Conservation (phyloP, 2,329 filamentous ascomycete species). For the Fusarium sororula region DNA sequence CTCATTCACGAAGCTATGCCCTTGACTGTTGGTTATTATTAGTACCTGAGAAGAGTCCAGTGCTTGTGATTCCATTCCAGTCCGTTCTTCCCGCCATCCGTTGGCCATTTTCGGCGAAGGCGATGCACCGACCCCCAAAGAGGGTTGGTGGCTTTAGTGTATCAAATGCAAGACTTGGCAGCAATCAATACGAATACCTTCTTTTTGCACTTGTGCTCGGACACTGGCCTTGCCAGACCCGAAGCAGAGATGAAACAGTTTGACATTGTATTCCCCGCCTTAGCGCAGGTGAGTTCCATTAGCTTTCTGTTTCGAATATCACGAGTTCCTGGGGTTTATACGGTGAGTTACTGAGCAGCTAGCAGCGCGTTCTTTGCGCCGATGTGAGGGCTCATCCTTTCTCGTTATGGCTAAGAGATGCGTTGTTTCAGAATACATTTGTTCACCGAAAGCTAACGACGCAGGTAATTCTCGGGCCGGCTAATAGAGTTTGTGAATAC, state of each 20-base stretch:
- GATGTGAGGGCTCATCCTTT: background rate
- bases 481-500: background rate
- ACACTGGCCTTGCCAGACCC: slow-evolving; percentile 21
- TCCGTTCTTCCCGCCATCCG: slow-evolving; percentile 30
- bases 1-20: background rate
- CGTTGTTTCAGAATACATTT: slow-evolving; percentile 5
- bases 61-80: slow-evolving; percentile 27
- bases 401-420: background rate
- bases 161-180: slow-evolving; percentile 31
- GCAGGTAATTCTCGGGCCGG: background rate
- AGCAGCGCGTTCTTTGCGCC: slow-evolving; percentile 23
- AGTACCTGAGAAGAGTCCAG: background rate
- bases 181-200: slow-evolving; percentile 29
- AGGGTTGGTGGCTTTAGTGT: slow-evolving; percentile 23
- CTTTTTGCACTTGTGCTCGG: slow-evolving; percentile 32
- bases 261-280: slow-evolving; percentile 28
- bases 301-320: background rate
- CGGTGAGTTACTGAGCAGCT: background rate
- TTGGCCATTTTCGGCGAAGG: slow-evolving; percentile 37
- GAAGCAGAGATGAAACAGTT: slow-evolving; percentile 40
- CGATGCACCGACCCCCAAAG: slow-evolving; percentile 34
- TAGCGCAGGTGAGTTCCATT: slow-evolving; percentile 18
- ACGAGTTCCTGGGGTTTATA: background rate
- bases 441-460: background rate
- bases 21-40: background rate